These are phyloP conservation scores for Didymella sp. DNA, from an alignment of 2,329 filamentous ascomycete genomes.

Conservation along the genomic window DNA sequence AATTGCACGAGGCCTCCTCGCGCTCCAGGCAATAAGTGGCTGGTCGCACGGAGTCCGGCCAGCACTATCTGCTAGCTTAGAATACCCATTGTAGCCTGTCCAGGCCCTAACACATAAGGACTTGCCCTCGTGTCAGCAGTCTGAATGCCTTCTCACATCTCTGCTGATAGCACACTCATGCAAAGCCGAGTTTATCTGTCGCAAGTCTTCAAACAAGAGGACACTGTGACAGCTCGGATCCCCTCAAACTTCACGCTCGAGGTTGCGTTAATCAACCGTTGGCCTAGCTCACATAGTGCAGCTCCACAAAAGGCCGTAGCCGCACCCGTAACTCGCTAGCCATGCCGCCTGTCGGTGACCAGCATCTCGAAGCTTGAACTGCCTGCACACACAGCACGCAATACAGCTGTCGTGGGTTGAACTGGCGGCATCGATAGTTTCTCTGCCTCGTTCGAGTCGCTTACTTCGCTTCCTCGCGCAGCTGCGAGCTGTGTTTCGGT, in stretches of 20 bases:
- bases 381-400: not conserved
- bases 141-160: not conserved
- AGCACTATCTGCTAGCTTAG: conserved; percentile 8
- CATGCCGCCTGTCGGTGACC: conserved; percentile 6
- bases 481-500: not conserved
- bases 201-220: not conserved
- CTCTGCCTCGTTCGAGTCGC: not conserved
- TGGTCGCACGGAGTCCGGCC: conserved; percentile 11
- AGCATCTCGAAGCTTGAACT: not conserved
- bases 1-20: not conserved
- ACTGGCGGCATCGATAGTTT: not conserved
- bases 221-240: conserved; percentile 2
- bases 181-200: not conserved
- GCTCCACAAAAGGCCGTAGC: conserved; percentile 19
- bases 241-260: conserved; percentile 9
- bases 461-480: not conserved
- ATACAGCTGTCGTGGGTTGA: not conserved
- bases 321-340: conserved; percentile 14
- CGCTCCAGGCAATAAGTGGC: conserved; percentile 5
- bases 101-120: not conserved
- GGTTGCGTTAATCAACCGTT: conserved; percentile 20
- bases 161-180: not conserved
- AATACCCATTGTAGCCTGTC: conserved; percentile 10
- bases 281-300: conserved; percentile 17
- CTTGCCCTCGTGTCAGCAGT: not conserved